Percentiles rank a stretch among this genome's conserved stretches.
phyloP scores from a whole-genome alignment of 148 eudicot genomes.

The Vaccinium darrowii region DNA sequence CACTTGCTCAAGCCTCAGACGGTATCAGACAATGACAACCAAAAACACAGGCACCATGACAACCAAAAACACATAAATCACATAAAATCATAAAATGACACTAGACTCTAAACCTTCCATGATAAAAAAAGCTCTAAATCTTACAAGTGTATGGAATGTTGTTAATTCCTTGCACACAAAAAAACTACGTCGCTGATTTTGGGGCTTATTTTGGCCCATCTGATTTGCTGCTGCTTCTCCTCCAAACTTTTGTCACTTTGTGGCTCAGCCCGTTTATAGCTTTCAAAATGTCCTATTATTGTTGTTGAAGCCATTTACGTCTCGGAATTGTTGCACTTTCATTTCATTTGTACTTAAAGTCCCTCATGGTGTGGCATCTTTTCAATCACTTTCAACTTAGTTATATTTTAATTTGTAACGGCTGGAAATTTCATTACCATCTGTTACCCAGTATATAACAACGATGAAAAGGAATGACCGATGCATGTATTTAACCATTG shows the following conservation, averaged over 20 bases:
- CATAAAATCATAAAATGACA: background rate
- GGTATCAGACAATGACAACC: background rate
- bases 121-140: background rate
- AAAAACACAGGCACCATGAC: background rate
- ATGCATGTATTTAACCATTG: conserved; percentile 11
- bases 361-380: background rate
- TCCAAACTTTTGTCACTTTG: background rate
- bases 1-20: background rate
- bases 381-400: background rate
- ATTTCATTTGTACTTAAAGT: background rate
- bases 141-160: background rate
- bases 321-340: background rate
- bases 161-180: background rate
- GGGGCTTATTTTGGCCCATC: background rate
- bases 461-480: background rate
- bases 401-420: background rate
- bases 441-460: background rate
- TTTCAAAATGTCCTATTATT: background rate
- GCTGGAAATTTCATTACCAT: background rate
- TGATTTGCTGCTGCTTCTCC: background rate
- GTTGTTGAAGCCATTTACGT: background rate
- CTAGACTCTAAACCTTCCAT: background rate
- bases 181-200: background rate
- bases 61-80: background rate
- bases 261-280: background rate